A percentile compares a stretch with the other conserved stretches of the same genome.
Evolutionary conservation across 2,329 filamentous ascomycete genomes (phyloP).

Genomic region (Penicillium rolfsii): DNA sequence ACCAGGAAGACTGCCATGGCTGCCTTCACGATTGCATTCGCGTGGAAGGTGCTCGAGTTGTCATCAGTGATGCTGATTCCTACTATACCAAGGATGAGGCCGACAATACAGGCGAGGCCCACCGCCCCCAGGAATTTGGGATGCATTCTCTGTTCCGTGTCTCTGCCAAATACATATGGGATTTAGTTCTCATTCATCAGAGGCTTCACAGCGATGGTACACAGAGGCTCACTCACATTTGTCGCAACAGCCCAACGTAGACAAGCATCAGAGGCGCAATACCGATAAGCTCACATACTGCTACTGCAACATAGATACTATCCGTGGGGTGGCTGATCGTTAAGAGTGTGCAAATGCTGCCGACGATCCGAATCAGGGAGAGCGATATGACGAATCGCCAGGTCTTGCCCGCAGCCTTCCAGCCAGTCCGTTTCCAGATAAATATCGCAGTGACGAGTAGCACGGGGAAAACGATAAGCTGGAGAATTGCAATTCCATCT

Average conservation of each 20-base stretch:
- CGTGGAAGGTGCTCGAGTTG: constrained; percentile 9
- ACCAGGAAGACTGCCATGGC: constrained; percentile 34
- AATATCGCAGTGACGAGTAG: constrained; percentile 31
- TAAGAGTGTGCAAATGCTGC: constrained; percentile 30
- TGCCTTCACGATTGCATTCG: constrained; percentile 21
- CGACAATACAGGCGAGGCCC: constrained; percentile 23
- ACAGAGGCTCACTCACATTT: constrained; percentile 31
- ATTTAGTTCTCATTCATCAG: not conserved
- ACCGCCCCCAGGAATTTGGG: constrained; percentile 14
- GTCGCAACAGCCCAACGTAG: constrained; percentile 32
- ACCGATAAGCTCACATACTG: constrained; percentile 37
- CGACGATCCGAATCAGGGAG: constrained; percentile 36
- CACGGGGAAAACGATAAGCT: constrained; percentile 35
- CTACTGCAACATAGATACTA: constrained; percentile 25
- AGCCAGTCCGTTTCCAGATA: constrained; percentile 34
- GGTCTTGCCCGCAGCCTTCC: constrained; percentile 32
- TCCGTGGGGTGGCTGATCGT: constrained; percentile 27
- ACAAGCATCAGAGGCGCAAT: constrained; percentile 34
- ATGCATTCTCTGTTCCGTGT: constrained; percentile 22
- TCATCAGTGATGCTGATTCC: constrained; percentile 22
- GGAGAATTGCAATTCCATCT: constrained; percentile 37
- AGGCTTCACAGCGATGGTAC: not conserved
- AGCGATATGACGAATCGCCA: constrained; percentile 35
- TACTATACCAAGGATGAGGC: constrained; percentile 32
- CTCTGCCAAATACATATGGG: not conserved